These are phyloP conservation scores for Globisporangium rhizosaccharum DNA, from an alignment of 352 stramenopile species.

Conservation along the genomic window DNA sequence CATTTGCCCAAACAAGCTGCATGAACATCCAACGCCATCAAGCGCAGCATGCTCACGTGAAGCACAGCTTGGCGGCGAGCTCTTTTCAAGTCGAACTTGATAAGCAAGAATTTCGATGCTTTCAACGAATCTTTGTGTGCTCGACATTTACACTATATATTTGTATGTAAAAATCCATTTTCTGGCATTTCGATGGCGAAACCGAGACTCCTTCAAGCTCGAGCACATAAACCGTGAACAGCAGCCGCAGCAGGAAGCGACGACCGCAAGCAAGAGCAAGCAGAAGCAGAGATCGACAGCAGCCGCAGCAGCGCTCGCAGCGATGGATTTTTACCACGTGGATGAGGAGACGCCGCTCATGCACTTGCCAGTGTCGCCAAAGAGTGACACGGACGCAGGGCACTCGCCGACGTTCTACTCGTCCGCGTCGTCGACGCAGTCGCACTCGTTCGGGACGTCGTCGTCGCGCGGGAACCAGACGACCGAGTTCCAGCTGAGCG, in stretches of 20 bases:
- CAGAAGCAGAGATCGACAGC: background rate
- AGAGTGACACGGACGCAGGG: constrained; percentile 19
- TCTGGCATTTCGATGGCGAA: too few species aligned
- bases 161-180: too few species aligned
- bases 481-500: constrained; percentile 68
- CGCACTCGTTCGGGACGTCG: constrained; percentile 9
- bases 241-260: background rate
- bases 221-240: background rate
- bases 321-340: constrained; percentile 41
- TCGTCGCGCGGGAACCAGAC: constrained; percentile 15
- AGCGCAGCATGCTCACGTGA: too few species aligned
- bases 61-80: too few species aligned
- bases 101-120: too few species aligned
- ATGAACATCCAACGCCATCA: too few species aligned
- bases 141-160: too few species aligned
- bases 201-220: too few species aligned
- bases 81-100: too few species aligned
- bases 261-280: too few species aligned
- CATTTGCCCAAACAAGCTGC: too few species aligned
- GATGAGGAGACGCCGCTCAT: constrained; percentile 40
- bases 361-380: constrained; percentile 23
- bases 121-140: too few species aligned
- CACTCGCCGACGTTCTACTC: constrained; percentile 16
- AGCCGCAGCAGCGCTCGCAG: background rate
- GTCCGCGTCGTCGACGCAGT: constrained; percentile 11